Conservation (phyloP, 192 early-diverging fungal species). For the Geranomyces variabilis region DNA sequence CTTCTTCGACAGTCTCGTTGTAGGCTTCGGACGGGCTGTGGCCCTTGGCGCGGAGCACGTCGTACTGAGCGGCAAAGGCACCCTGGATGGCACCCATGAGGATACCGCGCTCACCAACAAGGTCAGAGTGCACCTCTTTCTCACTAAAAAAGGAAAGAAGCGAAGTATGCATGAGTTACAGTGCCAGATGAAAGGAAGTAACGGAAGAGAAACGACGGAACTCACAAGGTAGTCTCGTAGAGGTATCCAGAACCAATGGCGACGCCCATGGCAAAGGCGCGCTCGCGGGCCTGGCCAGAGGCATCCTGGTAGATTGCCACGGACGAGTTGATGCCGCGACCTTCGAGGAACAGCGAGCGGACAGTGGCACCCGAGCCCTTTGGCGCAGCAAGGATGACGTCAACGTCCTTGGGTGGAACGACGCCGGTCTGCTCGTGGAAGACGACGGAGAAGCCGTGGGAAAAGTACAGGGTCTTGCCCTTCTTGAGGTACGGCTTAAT, state of each 20-base stretch:
- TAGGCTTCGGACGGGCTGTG: constrained; percentile 98
- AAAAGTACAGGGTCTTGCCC: constrained; percentile 98
- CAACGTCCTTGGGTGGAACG: constrained; percentile 87
- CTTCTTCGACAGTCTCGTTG: constrained; percentile 99
- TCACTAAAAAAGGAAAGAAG: constrained; percentile 43
- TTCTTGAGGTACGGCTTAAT: constrained; percentile 87
- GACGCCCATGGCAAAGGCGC: constrained; percentile 86
- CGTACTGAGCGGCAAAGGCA: constrained; percentile 94
- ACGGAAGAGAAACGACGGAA: constrained; percentile 4
- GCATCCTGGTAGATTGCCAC: constrained; percentile 94
- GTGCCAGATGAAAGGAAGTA: constrained; percentile 6
- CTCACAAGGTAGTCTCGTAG: constrained; percentile 92
- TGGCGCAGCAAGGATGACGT: constrained; percentile 95
- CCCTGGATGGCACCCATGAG: constrained; percentile 99
- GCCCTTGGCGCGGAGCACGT: constrained; percentile 88
- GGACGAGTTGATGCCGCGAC: constrained; percentile 96
- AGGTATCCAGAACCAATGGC: constrained; percentile 96
- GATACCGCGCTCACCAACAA: constrained; percentile 95
- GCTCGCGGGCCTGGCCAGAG: constrained; percentile 92
- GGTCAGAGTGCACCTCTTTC: constrained; percentile 96
- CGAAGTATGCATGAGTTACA: too few relatives aligned
- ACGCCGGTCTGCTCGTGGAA: constrained; percentile 91
- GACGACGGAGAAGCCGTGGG: constrained; percentile 94
- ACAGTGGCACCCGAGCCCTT: constrained; percentile 96
- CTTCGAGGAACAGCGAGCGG: constrained; percentile 93